Base-by-base conservation (phyloP, 768 basidiomycete species). In the Kwoniella heveanensis region DNA sequence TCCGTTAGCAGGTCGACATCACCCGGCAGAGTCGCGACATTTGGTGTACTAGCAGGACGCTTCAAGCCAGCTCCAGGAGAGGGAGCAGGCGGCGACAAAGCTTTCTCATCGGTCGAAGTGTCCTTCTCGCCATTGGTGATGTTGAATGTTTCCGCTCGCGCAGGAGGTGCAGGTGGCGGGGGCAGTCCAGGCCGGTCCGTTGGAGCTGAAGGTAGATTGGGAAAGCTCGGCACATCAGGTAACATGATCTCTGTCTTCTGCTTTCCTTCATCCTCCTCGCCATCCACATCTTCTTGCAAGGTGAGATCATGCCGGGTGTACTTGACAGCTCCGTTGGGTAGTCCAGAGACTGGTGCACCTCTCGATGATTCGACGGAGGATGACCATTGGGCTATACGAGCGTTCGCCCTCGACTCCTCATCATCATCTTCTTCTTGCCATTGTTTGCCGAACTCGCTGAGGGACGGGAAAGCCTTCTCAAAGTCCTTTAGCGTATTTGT, bases 361-460 rank as follows among this genome's bases (percentile, higher is more conserved):
- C 49, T 32, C 13, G 48, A 22, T 2, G 46, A 26, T 27, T 57
- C 48, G 29, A 39, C 53, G 21, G 63, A 49, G 5, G 56, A 36
- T 25, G 32, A 37, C 63, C 57, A 58, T 46, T 54, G 51, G 22
- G 58, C 49, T 24, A 60, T 60, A 8, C 50, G 25, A 36, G 36
- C 39, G 21, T 62, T 62, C 13, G 60, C 52, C 29, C 6, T 36
- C 17, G 21, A 30, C 21, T 51, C 32, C 27, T 54, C 30, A 2
- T 61, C 58, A 19, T 60, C 51, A 19, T 27, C 65, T 1, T 64
- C 62, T 10, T 50, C 62, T 30, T 66, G 69, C 49, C 68, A 77
- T 29, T 72, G 70, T 51, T 71, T 73, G n/a, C 73, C 78, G 60
- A 79, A 76, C 17, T 79, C 77, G 29, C 61, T 69, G 32, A 79